Percentiles rank a stretch among this genome's conserved stretches.
These are phyloP conservation scores for Trichosporon sp. DNA, from an alignment of 1,284 basidiomycete species.

Conservation along the genomic window DNA sequence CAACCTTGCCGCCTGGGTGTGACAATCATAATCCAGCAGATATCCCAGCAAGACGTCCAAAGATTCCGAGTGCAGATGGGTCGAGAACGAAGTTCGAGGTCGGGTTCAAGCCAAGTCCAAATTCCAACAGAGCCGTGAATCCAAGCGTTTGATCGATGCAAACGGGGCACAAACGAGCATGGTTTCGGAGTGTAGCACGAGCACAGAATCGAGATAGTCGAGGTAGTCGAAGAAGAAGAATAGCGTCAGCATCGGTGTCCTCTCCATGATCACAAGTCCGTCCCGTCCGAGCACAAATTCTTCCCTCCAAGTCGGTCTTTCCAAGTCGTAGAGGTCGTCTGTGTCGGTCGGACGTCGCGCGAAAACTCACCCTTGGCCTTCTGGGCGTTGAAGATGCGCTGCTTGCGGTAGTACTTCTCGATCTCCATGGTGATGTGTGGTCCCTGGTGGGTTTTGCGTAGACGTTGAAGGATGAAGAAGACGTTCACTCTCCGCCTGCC, in stretches of 20 bases:
- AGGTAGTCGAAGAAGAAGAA: background rate
- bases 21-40: background rate
- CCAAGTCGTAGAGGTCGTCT: background rate
- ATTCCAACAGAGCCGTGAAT: background rate
- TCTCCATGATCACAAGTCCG: background rate
- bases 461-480: constrained; percentile 6
- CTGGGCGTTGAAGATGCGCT: constrained; percentile 96
- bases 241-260: background rate
- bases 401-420: constrained; percentile 71
- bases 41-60: background rate
- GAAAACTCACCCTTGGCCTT: constrained; percentile 79
- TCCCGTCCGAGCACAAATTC: background rate
- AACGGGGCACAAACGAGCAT: background rate
- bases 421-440: constrained; percentile 7
- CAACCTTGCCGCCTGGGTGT: constrained; percentile 69
- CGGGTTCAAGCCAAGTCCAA: background rate
- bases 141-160: background rate
- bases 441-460: constrained; percentile 6
- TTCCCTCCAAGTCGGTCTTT: background rate
- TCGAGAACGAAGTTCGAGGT: background rate
- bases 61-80: background rate
- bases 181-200: background rate
- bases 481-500: background rate
- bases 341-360: background rate
- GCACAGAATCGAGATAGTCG: background rate